Evolutionary conservation across 1,284 basidiomycete species (phyloP).

Genomic region (Trichosporon coremiiforme): DNA sequence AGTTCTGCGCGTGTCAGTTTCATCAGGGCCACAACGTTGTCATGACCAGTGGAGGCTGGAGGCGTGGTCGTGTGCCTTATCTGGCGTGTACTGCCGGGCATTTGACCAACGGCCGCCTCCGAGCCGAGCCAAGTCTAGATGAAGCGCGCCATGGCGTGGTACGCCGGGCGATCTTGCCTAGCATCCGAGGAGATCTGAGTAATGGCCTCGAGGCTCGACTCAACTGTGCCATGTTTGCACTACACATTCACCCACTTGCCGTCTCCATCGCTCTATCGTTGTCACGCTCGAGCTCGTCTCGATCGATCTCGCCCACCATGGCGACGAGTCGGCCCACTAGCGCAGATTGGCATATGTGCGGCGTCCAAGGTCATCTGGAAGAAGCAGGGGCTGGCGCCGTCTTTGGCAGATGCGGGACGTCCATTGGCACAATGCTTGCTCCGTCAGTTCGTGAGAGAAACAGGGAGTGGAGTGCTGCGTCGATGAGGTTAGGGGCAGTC

Average conservation of each 20-base stretch:
- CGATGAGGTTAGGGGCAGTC: background rate
- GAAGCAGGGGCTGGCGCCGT: background rate
- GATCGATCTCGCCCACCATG: constrained; percentile 1
- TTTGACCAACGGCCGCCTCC: constrained; percentile 1
- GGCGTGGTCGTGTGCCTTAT: constrained; percentile 4
- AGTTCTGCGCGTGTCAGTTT: background rate
- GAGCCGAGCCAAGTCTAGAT: background rate
- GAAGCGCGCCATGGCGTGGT: background rate
- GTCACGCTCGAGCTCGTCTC: background rate
- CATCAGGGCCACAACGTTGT: background rate
- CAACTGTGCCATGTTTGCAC: background rate
- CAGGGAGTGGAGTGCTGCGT: background rate
- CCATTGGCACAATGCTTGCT: background rate
- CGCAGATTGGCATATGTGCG: background rate
- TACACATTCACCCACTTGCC: background rate
- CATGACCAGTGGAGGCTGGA: background rate
- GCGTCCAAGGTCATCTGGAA: background rate
- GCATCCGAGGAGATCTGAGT: background rate
- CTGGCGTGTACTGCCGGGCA: constrained; percentile 4
- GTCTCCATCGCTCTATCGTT: background rate
- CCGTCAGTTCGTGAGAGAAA: background rate
- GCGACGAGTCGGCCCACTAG: background rate
- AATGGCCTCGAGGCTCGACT: background rate
- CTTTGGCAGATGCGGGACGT: background rate
- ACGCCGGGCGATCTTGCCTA: background rate